These are phyloP conservation scores for Hypomontagnella monticulosa DNA, from an alignment of 495 filamentous ascomycete species.

Conservation along the genomic window DNA sequence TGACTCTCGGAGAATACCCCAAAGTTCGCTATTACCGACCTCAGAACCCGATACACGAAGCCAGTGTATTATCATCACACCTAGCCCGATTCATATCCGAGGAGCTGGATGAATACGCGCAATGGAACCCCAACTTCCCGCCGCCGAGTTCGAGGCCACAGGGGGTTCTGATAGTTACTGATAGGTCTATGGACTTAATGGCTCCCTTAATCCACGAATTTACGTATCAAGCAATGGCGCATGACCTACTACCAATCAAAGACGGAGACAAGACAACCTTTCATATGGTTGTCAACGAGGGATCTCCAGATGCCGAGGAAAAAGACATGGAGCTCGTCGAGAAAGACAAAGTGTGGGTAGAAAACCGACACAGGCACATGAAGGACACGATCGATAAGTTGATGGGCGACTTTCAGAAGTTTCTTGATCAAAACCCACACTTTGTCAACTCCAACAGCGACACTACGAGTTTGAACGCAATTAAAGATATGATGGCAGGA, in stretches of 20 bases:
- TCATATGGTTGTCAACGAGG: constrained; percentile 79
- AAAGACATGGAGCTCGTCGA: constrained; percentile 93
- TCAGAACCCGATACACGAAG: constrained; percentile 79
- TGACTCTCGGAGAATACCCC: constrained; percentile 86
- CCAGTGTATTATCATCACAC: constrained; percentile 83
- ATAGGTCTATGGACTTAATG: constrained; percentile 90
- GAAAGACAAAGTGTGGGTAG: constrained; percentile 91
- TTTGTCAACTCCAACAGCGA: constrained; percentile 77
- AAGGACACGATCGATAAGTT: constrained; percentile 95
- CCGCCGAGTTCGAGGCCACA: constrained; percentile 81
- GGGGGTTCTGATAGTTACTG: constrained; percentile 84
- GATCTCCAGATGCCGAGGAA: constrained; percentile 68
- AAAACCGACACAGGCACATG: constrained; percentile 95
- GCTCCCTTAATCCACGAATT: constrained; percentile 94
- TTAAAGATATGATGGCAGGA: constrained; percentile 96
- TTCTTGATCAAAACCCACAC: constrained; percentile 91
- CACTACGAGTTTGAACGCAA: constrained; percentile 83
- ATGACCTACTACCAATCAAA: constrained; percentile 87
- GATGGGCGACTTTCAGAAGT: constrained; percentile 90
- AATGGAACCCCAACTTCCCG: constrained; percentile 84
- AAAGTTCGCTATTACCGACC: constrained; percentile 90
- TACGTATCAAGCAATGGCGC: constrained; percentile 97
- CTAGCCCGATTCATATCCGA: constrained; percentile 92
- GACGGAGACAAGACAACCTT: constrained; percentile 90
- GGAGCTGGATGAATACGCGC: constrained; percentile 85